Percentiles rank a stretch among this genome's conserved stretches.
phyloP scores from a whole-genome alignment of 2,329 filamentous ascomycete species.

The Ophiostoma ulmi region DNA sequence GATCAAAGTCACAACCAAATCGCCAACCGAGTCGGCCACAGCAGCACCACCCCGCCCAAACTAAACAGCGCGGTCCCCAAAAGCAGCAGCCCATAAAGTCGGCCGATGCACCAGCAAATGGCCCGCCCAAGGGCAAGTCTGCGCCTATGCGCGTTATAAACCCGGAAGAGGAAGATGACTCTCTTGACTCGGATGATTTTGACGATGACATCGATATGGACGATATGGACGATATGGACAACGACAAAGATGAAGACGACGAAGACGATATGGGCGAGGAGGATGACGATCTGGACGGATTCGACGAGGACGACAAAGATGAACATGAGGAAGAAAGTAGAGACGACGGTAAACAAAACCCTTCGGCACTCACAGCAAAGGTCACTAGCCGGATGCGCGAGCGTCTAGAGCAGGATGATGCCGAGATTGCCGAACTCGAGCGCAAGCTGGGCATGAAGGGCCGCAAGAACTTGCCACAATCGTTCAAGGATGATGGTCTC shows the following conservation, averaged over 20 bases:
- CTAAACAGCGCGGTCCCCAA: neutral
- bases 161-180: slow-evolving; percentile 19
- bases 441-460: slow-evolving; percentile 79
- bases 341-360: slow-evolving; percentile 30
- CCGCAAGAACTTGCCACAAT: slow-evolving; percentile 66
- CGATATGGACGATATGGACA: slow-evolving; percentile 23
- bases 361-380: slow-evolving; percentile 23
- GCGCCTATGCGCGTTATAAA: slow-evolving; percentile 12
- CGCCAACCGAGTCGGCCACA: neutral
- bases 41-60: neutral
- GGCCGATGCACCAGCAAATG: neutral
- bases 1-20: slow-evolving; percentile 45
- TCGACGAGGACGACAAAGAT: slow-evolving; percentile 23
- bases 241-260: slow-evolving; percentile 28
- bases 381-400: slow-evolving; percentile 46
- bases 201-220: slow-evolving; percentile 28
- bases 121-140: slow-evolving; percentile 4
- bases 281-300: slow-evolving; percentile 22
- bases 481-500: slow-evolving; percentile 76
- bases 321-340: slow-evolving; percentile 26
- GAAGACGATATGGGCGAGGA: slow-evolving; percentile 29
- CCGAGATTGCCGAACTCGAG: slow-evolving; percentile 81
- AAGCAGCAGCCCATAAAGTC: neutral
- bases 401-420: slow-evolving; percentile 73
- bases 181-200: slow-evolving; percentile 19